A percentile compares a stretch with the other conserved stretches of the same genome.
These are phyloP conservation scores for Panicum hallii DNA, from an alignment of 202 grass and related monocot genomes.

Conservation along the genomic window DNA sequence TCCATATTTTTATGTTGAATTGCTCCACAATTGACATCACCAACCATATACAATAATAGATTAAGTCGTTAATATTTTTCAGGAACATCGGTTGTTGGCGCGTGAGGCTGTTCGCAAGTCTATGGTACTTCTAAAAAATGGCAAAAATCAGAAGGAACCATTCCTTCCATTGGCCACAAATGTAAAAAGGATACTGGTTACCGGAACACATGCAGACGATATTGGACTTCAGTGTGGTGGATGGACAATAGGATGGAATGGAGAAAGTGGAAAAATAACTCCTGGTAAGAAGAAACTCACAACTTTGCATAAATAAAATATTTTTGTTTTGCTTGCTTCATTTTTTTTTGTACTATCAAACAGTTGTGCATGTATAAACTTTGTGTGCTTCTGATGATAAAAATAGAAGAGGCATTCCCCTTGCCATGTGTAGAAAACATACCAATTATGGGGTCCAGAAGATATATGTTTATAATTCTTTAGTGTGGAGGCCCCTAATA, in stretches of 20 bases:
- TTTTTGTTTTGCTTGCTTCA: background rate
- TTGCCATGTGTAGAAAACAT: background rate
- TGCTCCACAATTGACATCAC: background rate
- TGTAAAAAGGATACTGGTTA: conserved; percentile 80
- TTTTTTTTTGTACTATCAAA: background rate
- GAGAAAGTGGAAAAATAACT: conserved; percentile 76
- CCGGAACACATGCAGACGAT: conserved; percentile 83
- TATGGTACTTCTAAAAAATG: conserved; percentile 94
- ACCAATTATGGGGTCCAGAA: background rate
- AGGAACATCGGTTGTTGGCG: conserved; percentile 85
- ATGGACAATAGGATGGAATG: conserved; percentile 87
- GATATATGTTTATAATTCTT: background rate
- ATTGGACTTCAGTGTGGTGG: conserved; percentile 90
- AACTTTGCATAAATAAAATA: conserved; percentile 18
- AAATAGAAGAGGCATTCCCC: background rate
- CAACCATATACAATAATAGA: background rate
- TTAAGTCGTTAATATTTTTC: background rate
- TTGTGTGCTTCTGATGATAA: background rate
- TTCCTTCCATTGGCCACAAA: conserved; percentile 89
- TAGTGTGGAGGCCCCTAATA: background rate
- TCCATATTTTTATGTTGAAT: background rate
- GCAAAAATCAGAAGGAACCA: conserved; percentile 60
- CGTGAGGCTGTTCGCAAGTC: conserved; percentile 86
- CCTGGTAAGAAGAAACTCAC: conserved; percentile 54
- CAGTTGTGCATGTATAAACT: background rate